Conservation (phyloP, 2,329 filamentous ascomycete species). For the Fusarium sp. region DNA sequence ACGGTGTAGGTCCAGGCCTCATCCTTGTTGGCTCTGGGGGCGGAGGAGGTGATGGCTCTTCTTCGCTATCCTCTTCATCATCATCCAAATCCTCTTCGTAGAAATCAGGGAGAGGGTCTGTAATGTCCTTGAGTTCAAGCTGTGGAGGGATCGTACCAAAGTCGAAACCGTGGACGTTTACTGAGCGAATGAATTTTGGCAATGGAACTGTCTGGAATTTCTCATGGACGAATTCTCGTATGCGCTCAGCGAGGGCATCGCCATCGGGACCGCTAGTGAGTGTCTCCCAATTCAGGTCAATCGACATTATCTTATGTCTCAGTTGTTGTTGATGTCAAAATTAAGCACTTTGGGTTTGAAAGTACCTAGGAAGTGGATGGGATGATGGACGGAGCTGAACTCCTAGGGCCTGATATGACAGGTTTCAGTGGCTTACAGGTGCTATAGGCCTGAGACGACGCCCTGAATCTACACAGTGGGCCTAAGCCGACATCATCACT, state of each 20-base stretch:
- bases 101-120: slow-evolving; percentile 93
- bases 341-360: neutral
- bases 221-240: slow-evolving; percentile 92
- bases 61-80: slow-evolving; percentile 51
- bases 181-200: slow-evolving; percentile 95
- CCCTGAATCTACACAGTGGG: neutral
- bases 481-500: neutral
- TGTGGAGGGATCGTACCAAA: slow-evolving; percentile 85
- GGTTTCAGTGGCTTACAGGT: slow-evolving; percentile 12
- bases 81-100: slow-evolving; percentile 82
- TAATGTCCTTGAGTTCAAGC: slow-evolving; percentile 94
- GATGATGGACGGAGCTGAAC: neutral
- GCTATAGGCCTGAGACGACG: neutral
- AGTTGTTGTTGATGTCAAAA: neutral
- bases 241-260: slow-evolving; percentile 80
- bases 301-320: slow-evolving; percentile 73
- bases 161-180: slow-evolving; percentile 92
- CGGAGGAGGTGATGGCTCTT: slow-evolving; percentile 33
- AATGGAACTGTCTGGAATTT: slow-evolving; percentile 93
- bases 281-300: slow-evolving; percentile 96
- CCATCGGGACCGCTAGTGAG: slow-evolving; percentile 91
- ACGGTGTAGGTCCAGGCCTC: slow-evolving; percentile 27
- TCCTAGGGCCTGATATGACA: neutral
- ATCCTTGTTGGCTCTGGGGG: slow-evolving; percentile 31
- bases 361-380: slow-evolving; percentile 20